A percentile compares a stretch with the other conserved stretches of the same genome.
Evolutionary conservation across 495 filamentous ascomycete genomes (phyloP).

Genomic region (Annulohypoxylon nitens): DNA sequence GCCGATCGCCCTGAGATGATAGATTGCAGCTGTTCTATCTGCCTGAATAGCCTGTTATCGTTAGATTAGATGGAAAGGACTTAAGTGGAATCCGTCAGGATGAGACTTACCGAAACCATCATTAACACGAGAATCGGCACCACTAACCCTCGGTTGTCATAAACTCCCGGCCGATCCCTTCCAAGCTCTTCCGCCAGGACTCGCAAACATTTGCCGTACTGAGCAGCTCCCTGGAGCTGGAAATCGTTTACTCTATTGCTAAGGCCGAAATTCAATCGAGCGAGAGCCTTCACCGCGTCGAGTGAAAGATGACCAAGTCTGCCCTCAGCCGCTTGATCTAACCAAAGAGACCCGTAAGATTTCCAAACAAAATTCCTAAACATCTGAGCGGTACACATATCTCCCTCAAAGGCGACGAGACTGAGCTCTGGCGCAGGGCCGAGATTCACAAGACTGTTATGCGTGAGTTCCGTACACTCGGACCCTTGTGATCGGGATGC

Average conservation of each 20-base stretch:
- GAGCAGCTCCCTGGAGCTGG: constrained; percentile 33
- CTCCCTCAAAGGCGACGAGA: constrained; percentile 36
- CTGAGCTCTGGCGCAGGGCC: constrained; percentile 38
- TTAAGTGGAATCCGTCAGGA: not conserved
- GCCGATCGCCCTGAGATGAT: constrained; percentile 41
- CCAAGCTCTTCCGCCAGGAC: constrained; percentile 40
- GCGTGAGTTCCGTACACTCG: constrained; percentile 19
- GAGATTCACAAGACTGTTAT: not conserved
- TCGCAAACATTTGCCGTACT: constrained; percentile 41
- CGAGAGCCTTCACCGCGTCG: constrained; percentile 40
- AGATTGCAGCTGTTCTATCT: constrained; percentile 36
- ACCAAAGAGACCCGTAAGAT: constrained; percentile 39
- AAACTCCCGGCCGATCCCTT: constrained; percentile 14
- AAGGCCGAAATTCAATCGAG: constrained; percentile 41
- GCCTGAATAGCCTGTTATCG: constrained; percentile 34
- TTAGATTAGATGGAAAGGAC: not conserved
- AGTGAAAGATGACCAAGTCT: constrained; percentile 40
- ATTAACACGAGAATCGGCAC: constrained; percentile 45
- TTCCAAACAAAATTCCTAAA: constrained; percentile 45
- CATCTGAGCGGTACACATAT: constrained; percentile 41
- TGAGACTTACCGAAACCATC: constrained; percentile 43
- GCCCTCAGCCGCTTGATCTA: constrained; percentile 39
- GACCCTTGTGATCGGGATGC: constrained; percentile 10
- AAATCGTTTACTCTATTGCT: constrained; percentile 32
- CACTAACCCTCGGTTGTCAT: constrained; percentile 31